These are phyloP conservation scores for Kwoniella heveanensis DNA, from an alignment of 768 basidiomycete genomes.

Conservation along the genomic window DNA sequence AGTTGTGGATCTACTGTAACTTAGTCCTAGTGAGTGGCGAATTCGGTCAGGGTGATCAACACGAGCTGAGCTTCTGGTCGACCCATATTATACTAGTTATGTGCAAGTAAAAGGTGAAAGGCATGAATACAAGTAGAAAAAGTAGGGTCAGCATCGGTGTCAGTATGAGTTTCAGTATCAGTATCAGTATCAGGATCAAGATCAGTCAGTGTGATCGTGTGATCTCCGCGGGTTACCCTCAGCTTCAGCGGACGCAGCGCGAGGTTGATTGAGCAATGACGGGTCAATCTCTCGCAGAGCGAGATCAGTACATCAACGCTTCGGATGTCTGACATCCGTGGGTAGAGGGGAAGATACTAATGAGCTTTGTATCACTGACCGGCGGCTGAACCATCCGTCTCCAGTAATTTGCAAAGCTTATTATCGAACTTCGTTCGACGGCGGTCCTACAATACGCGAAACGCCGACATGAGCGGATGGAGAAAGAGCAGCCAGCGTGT, in stretches of 20 bases:
- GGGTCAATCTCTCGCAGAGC: no score
- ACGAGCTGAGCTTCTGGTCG: conserved; percentile 49
- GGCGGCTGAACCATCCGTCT: conserved; percentile 34
- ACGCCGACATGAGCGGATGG: no score
- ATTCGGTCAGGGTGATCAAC: conserved; percentile 42
- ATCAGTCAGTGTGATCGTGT: background rate
- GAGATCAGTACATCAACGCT: no score
- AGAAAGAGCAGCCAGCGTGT: no score
- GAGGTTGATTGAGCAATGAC: background rate
- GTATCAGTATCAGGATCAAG: background rate
- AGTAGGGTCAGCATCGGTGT: no score
- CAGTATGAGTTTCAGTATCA: background rate
- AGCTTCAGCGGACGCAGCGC: no score
- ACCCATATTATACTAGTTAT: conserved; percentile 43
- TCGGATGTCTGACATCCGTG: no score
- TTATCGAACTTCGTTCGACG: conserved; percentile 30
- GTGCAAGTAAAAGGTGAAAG: no score
- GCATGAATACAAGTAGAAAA: no score
- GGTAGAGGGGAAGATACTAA: no score
- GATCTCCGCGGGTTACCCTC: no score
- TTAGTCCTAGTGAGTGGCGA: conserved; percentile 14
- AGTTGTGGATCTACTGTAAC: no score
- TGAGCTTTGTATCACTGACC: conserved; percentile 36
- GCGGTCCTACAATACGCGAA: conserved; percentile 24
- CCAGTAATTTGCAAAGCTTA: conserved; percentile 45